Base-by-base conservation (phyloP, 306 rosid species). In the Acacia melanoxylon region DNA sequence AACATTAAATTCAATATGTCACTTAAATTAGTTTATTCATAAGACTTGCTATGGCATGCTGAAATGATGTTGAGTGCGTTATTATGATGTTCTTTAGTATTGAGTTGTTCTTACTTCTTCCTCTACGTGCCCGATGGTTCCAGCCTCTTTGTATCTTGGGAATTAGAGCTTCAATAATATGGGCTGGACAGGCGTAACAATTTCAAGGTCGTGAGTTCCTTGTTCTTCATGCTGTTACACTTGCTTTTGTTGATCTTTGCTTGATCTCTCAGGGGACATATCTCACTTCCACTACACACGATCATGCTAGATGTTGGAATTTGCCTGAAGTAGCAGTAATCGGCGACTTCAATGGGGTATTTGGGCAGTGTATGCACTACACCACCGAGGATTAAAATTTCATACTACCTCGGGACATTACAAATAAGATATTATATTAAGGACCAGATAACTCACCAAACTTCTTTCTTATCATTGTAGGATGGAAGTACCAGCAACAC, bases 81-180 rank as follows among this genome's bases (percentile, higher is more conserved):
- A 35, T 44, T 62, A 33, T 44, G 52, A 83, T 44, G 62, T 49
- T 7, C 77, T 81, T 79, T 66, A 77, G 42, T 40, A 44, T 25
- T 76, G 61, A 54, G 29, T 8, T 37, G 63, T 44, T 44, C 48
- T 44, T 33, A 33, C 35, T 63, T 75, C 78, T 83, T 49, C 48
- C 69, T 87, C 77, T 80, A 93, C 97, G 98, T 93, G 84, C 80
- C 91, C 99, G 49, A 85, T 93, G 95, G 88, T 93, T 80, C 99
- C 99, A 14, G 97, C 97, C 65, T 88, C 99, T 68, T 42, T 95
- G 83, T 91, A 90, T 89, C 85, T 95, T 72, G 98, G 98, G 24
- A n/a, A n/a, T 93, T 89, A 81, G 98, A 85, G 95, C 99, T 90
- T 89, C 99, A 68, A 90, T 93, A 78, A 91, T 91, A 82, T 95